Evolutionary conservation across 2,329 filamentous ascomycete species (phyloP).

Genomic region (Colletotrichum agaves): DNA sequence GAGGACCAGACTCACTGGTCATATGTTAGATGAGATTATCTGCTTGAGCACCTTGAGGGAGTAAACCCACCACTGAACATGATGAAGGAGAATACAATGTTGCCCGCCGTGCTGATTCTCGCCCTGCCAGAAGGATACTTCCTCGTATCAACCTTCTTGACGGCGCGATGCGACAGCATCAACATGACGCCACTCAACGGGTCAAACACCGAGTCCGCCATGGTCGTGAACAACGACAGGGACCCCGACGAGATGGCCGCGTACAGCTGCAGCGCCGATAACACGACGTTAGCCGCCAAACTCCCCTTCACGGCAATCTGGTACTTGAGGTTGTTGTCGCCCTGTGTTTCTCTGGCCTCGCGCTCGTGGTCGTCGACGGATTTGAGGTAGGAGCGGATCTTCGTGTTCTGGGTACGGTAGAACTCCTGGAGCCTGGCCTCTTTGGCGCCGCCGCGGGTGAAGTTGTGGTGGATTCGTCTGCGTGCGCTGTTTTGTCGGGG

Average conservation of each 20-base stretch:
- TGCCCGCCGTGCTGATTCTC: slow-evolving; percentile 93
- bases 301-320: slow-evolving; percentile 73
- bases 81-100: slow-evolving; percentile 95
- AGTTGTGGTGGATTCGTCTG: slow-evolving; percentile 64
- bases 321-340: slow-evolving; percentile 82
- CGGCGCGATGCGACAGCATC: slow-evolving; percentile 87
- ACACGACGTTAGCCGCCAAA: slow-evolving; percentile 82
- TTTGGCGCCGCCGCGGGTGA: slow-evolving; percentile 43
- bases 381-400: slow-evolving; percentile 91
- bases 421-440: slow-evolving; percentile 77
- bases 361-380: slow-evolving; percentile 90
- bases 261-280: slow-evolving; percentile 87
- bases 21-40: too few species aligned
- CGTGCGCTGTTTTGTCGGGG: slow-evolving; percentile 85
- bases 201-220: slow-evolving; percentile 96
- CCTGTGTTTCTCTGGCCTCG: slow-evolving; percentile 81
- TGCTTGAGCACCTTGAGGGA: too few species aligned
- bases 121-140: slow-evolving; percentile 94
- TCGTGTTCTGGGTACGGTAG: slow-evolving; percentile 92
- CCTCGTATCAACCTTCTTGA: slow-evolving; percentile 84
- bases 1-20: slow-evolving; percentile 75
- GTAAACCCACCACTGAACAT: slow-evolving; percentile 72
- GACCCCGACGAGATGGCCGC: slow-evolving; percentile 87
- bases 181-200: slow-evolving; percentile 89
- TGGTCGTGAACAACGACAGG: slow-evolving; percentile 96